Conservation (phyloP, 75 land plant species). For the Selaginella tamariscina region DNA sequence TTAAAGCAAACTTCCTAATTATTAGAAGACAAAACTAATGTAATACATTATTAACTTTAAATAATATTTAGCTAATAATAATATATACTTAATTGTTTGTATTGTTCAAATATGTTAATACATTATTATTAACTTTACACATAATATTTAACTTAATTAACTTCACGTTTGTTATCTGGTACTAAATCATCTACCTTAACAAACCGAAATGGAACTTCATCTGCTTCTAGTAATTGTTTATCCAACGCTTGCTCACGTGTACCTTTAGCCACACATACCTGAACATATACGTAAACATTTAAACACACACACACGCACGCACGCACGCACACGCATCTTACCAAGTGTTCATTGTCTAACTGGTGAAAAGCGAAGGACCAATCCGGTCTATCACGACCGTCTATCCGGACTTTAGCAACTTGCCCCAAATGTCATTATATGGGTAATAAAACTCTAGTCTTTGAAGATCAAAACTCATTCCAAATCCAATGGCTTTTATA, state of each 20-base stretch:
- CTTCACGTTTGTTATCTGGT: background rate
- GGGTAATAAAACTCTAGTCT: slow-evolving; percentile 59
- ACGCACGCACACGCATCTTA: slow-evolving; percentile 17
- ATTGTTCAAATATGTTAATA: too few species aligned
- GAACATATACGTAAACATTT: slow-evolving; percentile 1
- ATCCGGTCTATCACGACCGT: slow-evolving; percentile 35
- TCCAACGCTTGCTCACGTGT: slow-evolving; percentile 21
- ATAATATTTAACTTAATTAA: too few species aligned
- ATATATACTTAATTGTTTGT: too few species aligned
- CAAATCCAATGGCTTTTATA: slow-evolving; percentile 75
- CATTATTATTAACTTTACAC: too few species aligned
- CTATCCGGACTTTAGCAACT: slow-evolving; percentile 35
- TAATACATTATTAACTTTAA: too few species aligned
- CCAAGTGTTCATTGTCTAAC: slow-evolving; percentile 50
- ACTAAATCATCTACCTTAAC: background rate
- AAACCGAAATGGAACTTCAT: background rate
- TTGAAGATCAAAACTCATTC: slow-evolving; percentile 46
- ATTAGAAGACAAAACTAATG: too few species aligned
- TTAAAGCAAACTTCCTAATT: too few species aligned
- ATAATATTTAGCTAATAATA: too few species aligned
- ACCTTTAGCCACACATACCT: slow-evolving; percentile 63
- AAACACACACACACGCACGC: background rate
- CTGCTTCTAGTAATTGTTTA: background rate
- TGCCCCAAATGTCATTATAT: slow-evolving; percentile 33
- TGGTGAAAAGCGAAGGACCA: slow-evolving; percentile 61